Percentiles rank a stretch among this genome's conserved stretches.
These are phyloP conservation scores for Phyllostachys edulis DNA, from an alignment of 176 grass and related monocot genomes.

Conservation along the genomic window DNA sequence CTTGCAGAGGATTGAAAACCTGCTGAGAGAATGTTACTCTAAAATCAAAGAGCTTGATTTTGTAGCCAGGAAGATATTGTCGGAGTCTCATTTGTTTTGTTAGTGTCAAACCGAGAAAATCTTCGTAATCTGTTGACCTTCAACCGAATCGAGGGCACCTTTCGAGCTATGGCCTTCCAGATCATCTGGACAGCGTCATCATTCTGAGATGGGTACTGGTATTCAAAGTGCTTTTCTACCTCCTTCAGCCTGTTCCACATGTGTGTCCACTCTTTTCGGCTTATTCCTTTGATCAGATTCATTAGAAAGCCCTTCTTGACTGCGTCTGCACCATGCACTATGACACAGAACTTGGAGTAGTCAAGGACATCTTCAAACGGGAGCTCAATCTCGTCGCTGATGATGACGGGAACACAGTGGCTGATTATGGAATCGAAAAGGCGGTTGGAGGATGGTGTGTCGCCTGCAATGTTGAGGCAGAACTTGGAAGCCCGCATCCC, in stretches of 20 bases:
- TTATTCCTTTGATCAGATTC: constrained; percentile 57
- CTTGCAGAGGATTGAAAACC: constrained; percentile 4
- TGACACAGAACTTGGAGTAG: constrained; percentile 61
- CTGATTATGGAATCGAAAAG: constrained; percentile 68
- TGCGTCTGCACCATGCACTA: constrained; percentile 44
- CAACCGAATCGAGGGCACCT: constrained; percentile 53
- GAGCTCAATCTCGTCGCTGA: constrained; percentile 66
- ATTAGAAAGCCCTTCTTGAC: constrained; percentile 62
- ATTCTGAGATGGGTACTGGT: constrained; percentile 52
- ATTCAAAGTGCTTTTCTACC: constrained; percentile 61
- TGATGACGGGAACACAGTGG: constrained; percentile 62
- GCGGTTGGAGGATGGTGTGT: constrained; percentile 67
- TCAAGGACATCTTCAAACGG: constrained; percentile 66
- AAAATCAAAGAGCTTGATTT: constrained; percentile 33
- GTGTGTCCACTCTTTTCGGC: constrained; percentile 48
- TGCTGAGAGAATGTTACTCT: neutral
- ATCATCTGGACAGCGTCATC: constrained; percentile 76
- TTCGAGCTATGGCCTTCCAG: constrained; percentile 66
- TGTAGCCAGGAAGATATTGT: constrained; percentile 40
- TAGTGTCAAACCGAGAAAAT: constrained; percentile 48
- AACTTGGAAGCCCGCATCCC: constrained; percentile 62
- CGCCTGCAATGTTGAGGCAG: constrained; percentile 72
- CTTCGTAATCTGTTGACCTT: constrained; percentile 54
- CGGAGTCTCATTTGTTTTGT: constrained; percentile 26
- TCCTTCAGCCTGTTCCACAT: constrained; percentile 68